Conservation (phyloP, 192 early-diverging fungal genomes). For the Coemansia sp. region DNA sequence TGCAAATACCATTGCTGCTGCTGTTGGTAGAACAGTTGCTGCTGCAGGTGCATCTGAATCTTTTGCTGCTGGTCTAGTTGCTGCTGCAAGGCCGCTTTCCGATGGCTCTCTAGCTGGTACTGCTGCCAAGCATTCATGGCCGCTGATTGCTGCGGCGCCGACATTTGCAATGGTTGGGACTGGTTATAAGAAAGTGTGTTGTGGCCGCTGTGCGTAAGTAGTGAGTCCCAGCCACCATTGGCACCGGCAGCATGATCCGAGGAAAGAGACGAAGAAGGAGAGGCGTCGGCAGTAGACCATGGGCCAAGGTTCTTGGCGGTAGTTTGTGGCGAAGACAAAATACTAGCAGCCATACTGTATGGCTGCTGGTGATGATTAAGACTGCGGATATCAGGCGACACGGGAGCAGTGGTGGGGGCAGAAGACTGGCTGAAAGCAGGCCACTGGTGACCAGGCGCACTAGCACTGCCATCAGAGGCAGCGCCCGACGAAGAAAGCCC, state of each 20-base stretch:
- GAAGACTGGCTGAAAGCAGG: not conserved
- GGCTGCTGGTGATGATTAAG: not conserved
- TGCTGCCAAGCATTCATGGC: slow-evolving; percentile 46
- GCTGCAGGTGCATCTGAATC: slow-evolving; percentile 29
- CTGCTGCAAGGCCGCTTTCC: slow-evolving; percentile 31
- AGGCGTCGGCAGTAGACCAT: not conserved
- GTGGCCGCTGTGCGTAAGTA: not conserved
- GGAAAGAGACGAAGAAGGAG: not conserved
- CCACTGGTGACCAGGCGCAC: not conserved
- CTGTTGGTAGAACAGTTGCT: slow-evolving; percentile 24
- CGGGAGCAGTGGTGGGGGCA: slow-evolving; percentile 18
- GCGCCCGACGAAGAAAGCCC: not conserved
- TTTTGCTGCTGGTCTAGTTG: slow-evolving; percentile 38
- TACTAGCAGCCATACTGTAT: not conserved
- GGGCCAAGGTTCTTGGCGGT: not conserved
- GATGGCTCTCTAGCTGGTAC: slow-evolving; percentile 46
- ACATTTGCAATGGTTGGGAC: not conserved
- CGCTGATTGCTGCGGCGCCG: slow-evolving; percentile 4
- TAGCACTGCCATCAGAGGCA: not conserved
- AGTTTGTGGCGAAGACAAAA: slow-evolving; percentile 15
- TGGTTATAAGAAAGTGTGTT: not conserved
- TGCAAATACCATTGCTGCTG: slow-evolving; percentile 10
- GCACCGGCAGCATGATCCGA: not conserved
- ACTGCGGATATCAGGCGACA: slow-evolving; percentile 12
- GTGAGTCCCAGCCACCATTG: not conserved